phyloP scores from a whole-genome alignment of 352 stramenopile genomes.

The Phytophthora tubulina region DNA sequence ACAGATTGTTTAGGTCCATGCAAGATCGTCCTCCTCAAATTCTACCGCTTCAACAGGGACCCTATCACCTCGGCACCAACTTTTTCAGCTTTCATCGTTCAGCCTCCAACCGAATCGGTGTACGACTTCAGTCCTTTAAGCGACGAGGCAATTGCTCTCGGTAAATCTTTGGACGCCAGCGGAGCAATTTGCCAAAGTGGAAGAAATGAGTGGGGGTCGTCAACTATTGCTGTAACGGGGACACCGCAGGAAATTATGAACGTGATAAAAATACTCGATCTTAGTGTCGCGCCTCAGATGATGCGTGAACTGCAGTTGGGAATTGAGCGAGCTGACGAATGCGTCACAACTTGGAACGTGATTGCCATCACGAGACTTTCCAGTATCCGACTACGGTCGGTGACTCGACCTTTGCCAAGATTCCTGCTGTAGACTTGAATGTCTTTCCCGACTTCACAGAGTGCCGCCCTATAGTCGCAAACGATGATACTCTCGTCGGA shows the following conservation, averaged over 20 bases:
- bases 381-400: constrained; percentile 5
- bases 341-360: constrained; percentile 5
- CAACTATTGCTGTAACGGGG: constrained; percentile 8
- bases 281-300: constrained; percentile 4
- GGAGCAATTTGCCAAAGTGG: constrained; percentile 28
- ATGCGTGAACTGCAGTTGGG: constrained; percentile 9
- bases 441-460: constrained; percentile 10
- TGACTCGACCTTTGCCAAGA: background rate
- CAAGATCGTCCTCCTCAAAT: constrained; percentile 26
- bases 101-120: background rate
- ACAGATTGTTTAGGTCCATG: constrained; percentile 20
- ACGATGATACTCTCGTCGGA: background rate
- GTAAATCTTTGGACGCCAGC: constrained; percentile 6
- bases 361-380: constrained; percentile 14
- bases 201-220: constrained; percentile 26
- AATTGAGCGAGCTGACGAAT: constrained; percentile 5
- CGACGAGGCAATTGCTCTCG: constrained; percentile 10
- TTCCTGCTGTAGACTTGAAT: constrained; percentile 1
- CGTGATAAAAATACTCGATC: background rate
- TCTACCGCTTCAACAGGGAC: background rate
- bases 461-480: constrained; percentile 2
- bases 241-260: background rate
- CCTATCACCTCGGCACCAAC: background rate
- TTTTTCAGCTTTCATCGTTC: no score
- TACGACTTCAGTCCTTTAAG: constrained; percentile 28